Evolutionary conservation across 2,329 filamentous ascomycete species (phyloP), one percentile per base, ranked within the genome.

Genomic region (Colletotrichum abscissum): DNA sequence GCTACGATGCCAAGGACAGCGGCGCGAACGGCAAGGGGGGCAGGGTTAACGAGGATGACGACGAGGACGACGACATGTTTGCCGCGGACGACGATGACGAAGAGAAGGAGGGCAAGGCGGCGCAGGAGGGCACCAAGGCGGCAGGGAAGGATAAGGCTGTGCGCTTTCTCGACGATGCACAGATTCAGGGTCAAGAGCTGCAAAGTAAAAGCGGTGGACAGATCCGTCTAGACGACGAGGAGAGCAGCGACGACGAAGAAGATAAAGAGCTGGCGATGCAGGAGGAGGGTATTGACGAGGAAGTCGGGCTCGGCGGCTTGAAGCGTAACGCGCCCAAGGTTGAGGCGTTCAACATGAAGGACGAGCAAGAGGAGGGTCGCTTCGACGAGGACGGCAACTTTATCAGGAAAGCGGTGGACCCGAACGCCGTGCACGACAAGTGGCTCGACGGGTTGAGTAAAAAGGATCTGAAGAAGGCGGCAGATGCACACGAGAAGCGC

Each of bases 391-490:
- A 92, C 1, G 96, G 96, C 11, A 99, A 98, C 82, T 99, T 92
- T 81, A 91, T 99, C 57, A 91, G 97, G 69, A 97, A 97, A 82
- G 95, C 95, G 0, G 90, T 86, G 9, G 97, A 99, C 78, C 94
- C 95, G 0, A 95, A 98, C 77, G 94, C 95, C 0, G 90, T 94
- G 28, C 95, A 99, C 81, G 97, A 99, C 84, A 90, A 89, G 38
- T 99, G 97, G 97, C 85, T 99, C 24, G 94, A 98, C 57, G 97
- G 97, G 0, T 86, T 98, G 24, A 97, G 93, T 76, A 98, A 97
- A 81, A 97, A 96, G 82, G 95, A 98, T 72, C 97, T 98, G 88
- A 94, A 92, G 80, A 92, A 91, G 75, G 97, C 97, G 0, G 94
- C 92, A 54, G 95, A 94, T 75, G 97, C 97, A 4, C 94, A 97